These are phyloP conservation scores for Paramecium bursaria DNA, from an alignment of 73 alveolate species.

Conservation along the genomic window DNA sequence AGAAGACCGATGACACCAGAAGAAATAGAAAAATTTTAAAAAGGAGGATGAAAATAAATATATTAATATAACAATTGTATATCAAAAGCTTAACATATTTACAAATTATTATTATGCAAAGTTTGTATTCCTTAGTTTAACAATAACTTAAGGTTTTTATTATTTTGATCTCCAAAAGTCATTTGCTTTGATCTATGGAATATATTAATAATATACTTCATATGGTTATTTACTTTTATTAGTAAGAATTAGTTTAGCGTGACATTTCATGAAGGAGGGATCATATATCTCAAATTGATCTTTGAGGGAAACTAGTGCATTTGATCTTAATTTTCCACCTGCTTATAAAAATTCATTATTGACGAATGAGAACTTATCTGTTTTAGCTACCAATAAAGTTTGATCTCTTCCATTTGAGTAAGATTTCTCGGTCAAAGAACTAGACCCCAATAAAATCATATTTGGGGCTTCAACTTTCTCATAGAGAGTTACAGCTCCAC, in stretches of 20 bases:
- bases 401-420: conserved; percentile 23
- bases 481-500: conserved; percentile 64
- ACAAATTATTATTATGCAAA: conserved; percentile 6
- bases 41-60: conserved; percentile 55
- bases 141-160: neutral
- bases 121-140: neutral
- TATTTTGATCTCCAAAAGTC: conserved; percentile 18
- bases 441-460: conserved; percentile 47
- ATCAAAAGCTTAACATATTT: neutral
- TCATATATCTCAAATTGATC: conserved; percentile 19
- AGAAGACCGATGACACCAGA: conserved; percentile 37
- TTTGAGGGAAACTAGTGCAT: neutral
- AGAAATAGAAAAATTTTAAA: conserved; percentile 32
- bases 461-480: conserved; percentile 41
- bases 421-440: conserved; percentile 24
- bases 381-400: conserved; percentile 2
- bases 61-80: neutral
- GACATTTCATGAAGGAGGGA: neutral
- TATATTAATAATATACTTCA: neutral
- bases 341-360: conserved; percentile 9
- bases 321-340: neutral
- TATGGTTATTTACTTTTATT: conserved; percentile 15
- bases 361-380: conserved; percentile 37
- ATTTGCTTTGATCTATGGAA: conserved; percentile 16
- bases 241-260: conserved; percentile 16